Evolutionary conservation across 176 grass and related monocot genomes (phyloP).

Genomic region (Hordeum vulgare): MorexV3_pseudomolecules_assembly NC_058523.1:503624579-503625078

Average conservation of each 20-base stretch:
- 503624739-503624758: not conserved
- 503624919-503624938: not conserved
- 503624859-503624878: not conserved
- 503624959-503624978: not conserved
- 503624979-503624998: not conserved
- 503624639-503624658: not conserved
- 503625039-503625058: not conserved
- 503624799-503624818: not conserved
- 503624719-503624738: not conserved
- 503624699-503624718: not conserved
- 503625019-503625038: not conserved
- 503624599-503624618: slow-evolving; percentile 5
- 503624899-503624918: not conserved
- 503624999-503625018: not conserved
- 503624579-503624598: not conserved
- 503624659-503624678: not conserved
- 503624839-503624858: too few species aligned
- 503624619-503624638: not conserved
- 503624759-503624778: not conserved
- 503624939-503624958: not conserved
- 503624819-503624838: not conserved
- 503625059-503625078: not conserved
- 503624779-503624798: not conserved
- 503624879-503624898: not conserved
- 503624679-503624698: not conserved